A percentile compares a stretch with the other conserved stretches of the same genome.
Evolutionary conservation across 2,329 filamentous ascomycete genomes (phyloP).

Genomic region (Thyridium curvatum): DNA sequence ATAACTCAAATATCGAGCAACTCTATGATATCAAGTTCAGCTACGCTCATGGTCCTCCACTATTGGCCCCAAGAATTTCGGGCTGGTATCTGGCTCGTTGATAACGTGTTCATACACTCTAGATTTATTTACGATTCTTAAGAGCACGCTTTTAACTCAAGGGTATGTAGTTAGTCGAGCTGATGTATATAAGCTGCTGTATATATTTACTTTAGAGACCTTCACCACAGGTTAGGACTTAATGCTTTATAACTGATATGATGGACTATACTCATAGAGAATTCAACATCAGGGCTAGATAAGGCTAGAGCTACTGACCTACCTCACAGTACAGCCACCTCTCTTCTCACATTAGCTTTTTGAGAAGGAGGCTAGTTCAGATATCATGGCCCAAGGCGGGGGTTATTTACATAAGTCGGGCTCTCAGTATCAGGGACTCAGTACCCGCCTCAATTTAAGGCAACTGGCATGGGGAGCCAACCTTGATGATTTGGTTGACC

Average conservation of each 20-base stretch:
- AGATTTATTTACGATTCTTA: too few relatives aligned
- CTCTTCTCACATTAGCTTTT: constrained; percentile 19
- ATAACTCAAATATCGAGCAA: too few relatives aligned
- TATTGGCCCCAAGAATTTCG: too few relatives aligned
- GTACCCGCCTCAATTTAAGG: constrained; percentile 18
- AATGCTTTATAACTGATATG: constrained; percentile 38
- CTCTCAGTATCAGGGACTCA: constrained; percentile 19
- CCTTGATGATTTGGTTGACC: constrained; percentile 10
- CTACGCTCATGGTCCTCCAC: too few relatives aligned
- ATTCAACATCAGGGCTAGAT: background rate
- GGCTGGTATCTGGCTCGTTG: too few relatives aligned
- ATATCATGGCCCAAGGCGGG: constrained; percentile 19
- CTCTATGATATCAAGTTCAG: too few relatives aligned
- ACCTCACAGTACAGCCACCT: constrained; percentile 21
- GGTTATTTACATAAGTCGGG: constrained; percentile 16
- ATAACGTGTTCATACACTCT: too few relatives aligned
- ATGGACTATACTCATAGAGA: constrained; percentile 17
- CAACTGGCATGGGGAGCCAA: constrained; percentile 11
- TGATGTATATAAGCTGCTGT: constrained; percentile 35
- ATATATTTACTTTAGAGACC: constrained; percentile 33
- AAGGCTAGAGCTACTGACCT: constrained; percentile 8
- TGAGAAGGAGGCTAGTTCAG: constrained; percentile 15
- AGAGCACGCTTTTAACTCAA: constrained; percentile 30
- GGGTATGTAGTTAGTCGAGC: constrained; percentile 35
- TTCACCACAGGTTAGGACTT: constrained; percentile 34